A percentile compares a stretch with the other conserved stretches of the same genome.
These are phyloP conservation scores for Tillandsia fasciculata DNA, from an alignment of 176 grass and related monocot species.

Conservation along the genomic window DNA sequence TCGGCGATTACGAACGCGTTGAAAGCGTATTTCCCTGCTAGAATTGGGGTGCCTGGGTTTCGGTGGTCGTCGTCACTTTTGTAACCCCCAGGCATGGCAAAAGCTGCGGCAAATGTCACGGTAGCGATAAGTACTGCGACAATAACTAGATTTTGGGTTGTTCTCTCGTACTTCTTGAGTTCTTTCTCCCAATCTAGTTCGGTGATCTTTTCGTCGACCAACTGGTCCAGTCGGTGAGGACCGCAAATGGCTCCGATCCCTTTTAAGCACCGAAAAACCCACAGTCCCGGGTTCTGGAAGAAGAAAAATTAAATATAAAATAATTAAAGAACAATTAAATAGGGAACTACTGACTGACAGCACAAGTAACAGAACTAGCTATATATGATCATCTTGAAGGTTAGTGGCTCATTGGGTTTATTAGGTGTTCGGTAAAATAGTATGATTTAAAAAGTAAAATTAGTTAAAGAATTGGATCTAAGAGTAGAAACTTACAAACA, in stretches of 20 bases:
- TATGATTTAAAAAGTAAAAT: too few relatives aligned
- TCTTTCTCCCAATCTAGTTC: neutral
- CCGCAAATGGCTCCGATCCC: too few relatives aligned
- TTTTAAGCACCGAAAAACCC: neutral
- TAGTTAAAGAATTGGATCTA: too few relatives aligned
- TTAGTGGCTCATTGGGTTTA: too few relatives aligned
- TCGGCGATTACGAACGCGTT: conserved; percentile 54
- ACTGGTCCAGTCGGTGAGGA: neutral
- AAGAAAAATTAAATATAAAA: neutral
- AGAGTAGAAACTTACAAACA: too few relatives aligned
- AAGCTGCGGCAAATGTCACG: conserved; percentile 45
- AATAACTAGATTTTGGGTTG: conserved; percentile 40
- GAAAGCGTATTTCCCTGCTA: conserved; percentile 46
- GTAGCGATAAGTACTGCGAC: conserved; percentile 40
- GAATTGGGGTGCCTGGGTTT: conserved; percentile 32
- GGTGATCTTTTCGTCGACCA: neutral
- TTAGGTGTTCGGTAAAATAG: too few relatives aligned
- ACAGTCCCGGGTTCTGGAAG: neutral
- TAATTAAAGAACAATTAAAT: neutral
- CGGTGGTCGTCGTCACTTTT: conserved; percentile 30
- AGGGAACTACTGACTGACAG: too few relatives aligned
- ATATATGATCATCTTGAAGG: too few relatives aligned
- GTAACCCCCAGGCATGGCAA: conserved; percentile 38
- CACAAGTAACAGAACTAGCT: too few relatives aligned
- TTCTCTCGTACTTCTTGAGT: conserved; percentile 41